Conservation (phyloP, 1,139 yeast species). For the Taphrina deformans region DNA sequence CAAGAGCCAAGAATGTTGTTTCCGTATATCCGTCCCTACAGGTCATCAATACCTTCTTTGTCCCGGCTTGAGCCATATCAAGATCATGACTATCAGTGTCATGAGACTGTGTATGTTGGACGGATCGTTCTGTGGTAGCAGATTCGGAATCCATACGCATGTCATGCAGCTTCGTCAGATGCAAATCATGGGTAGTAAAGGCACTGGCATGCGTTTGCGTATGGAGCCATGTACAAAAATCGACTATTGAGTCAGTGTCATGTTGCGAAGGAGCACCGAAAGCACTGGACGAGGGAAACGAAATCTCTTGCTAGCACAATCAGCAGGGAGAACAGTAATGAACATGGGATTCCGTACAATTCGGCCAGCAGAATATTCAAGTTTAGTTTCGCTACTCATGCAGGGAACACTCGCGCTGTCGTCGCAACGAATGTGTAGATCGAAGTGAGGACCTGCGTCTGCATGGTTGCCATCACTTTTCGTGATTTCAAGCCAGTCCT, state of each 20-base stretch:
- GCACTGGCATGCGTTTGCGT: background rate
- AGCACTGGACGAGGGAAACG: constrained; percentile 23
- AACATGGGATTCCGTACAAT: background rate
- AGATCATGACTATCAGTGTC: constrained; percentile 18
- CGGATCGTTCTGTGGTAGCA: background rate
- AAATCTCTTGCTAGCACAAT: constrained; percentile 4
- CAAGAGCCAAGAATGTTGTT: constrained; percentile 69
- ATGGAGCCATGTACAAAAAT: constrained; percentile 22
- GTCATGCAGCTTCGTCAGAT: background rate
- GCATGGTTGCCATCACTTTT: constrained; percentile 9
- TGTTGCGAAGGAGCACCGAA: background rate
- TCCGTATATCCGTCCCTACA: constrained; percentile 95
- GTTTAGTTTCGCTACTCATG: constrained; percentile 10
- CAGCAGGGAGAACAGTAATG: constrained; percentile 38
- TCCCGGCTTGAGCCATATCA: background rate
- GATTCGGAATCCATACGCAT: background rate
- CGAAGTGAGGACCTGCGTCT: background rate
- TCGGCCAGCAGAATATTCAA: constrained; percentile 1
- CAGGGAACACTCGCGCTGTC: constrained; percentile 35
- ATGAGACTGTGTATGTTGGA: constrained; percentile 19
- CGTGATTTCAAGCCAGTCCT: constrained; percentile 49
- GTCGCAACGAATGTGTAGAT: constrained; percentile 29
- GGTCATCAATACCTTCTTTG: constrained; percentile 54
- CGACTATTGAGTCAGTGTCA: background rate
- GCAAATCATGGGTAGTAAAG: background rate